phyloP scores from a whole-genome alignment of 1,284 basidiomycete genomes.

The Phlebopus sp. region DNA sequence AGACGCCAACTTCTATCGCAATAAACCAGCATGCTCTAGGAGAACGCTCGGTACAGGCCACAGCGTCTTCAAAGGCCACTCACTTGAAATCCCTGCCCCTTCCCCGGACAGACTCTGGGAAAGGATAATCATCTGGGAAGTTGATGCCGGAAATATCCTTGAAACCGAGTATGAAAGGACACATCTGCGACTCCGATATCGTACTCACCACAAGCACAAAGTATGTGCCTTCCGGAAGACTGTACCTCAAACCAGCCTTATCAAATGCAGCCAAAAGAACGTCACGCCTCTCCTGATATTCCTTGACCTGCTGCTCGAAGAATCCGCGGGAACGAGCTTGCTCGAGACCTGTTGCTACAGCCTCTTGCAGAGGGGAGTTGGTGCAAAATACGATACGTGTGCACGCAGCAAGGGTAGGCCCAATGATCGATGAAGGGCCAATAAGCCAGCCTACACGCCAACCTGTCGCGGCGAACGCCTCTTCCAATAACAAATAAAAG shows the following conservation, averaged over 20 bases:
- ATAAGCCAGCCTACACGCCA: constrained; percentile 98
- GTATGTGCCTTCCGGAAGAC: constrained; percentile 85
- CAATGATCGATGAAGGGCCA: constrained; percentile 80
- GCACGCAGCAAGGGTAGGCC: constrained; percentile 84
- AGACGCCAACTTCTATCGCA: constrained; percentile 84
- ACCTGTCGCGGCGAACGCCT: constrained; percentile 97
- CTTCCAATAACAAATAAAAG: constrained; percentile 37
- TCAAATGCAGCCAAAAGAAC: constrained; percentile 81
- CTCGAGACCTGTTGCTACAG: constrained; percentile 84
- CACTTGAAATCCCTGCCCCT: constrained; percentile 88
- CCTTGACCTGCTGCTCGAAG: constrained; percentile 74
- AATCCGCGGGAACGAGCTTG: constrained; percentile 71
- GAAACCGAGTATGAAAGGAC: constrained; percentile 6
- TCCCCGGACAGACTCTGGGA: constrained; percentile 74
- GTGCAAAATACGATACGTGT: constrained; percentile 95
- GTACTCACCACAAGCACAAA: constrained; percentile 77
- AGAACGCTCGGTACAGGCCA: constrained; percentile 2
- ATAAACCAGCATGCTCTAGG: constrained; percentile 87
- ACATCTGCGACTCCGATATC: neutral
- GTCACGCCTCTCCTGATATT: constrained; percentile 81
- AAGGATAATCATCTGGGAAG: constrained; percentile 82
- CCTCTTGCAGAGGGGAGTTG: constrained; percentile 91
- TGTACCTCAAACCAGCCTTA: constrained; percentile 82
- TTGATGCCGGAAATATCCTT: constrained; percentile 82
- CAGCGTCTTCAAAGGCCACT: constrained; percentile 11